Percentiles rank a stretch among this genome's conserved stretches.
These are phyloP conservation scores for Emergomyces orientalis DNA, from an alignment of 2,329 filamentous ascomycete species.

Conservation along the genomic window DNA sequence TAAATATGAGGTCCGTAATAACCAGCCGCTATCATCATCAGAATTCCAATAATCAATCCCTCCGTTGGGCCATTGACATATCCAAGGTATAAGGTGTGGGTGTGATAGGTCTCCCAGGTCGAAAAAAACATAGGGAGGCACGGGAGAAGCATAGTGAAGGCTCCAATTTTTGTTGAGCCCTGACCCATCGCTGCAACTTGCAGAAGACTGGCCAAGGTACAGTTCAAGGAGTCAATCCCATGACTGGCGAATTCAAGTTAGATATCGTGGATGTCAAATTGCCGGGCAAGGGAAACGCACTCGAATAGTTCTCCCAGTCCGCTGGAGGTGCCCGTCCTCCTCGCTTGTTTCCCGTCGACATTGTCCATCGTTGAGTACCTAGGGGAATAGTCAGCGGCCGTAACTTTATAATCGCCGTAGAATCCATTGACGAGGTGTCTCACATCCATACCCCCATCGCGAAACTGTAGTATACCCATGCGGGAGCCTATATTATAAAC, in stretches of 20 bases:
- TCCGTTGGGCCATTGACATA: conserved; percentile 97
- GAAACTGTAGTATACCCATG: conserved; percentile 94
- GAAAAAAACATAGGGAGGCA: conserved; percentile 99
- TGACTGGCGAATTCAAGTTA: conserved; percentile 46
- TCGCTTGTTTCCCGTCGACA: conserved; percentile 93
- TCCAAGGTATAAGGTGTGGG: conserved; percentile 90
- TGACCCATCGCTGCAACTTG: conserved; percentile 91
- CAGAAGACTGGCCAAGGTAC: conserved; percentile 81
- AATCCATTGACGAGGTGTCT: conserved; percentile 15
- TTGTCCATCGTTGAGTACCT: conserved; percentile 96
- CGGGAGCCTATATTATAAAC: conserved; percentile 52
- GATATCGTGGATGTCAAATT: conserved; percentile 9
- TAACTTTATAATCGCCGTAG: not conserved
- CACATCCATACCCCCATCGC: conserved; percentile 92
- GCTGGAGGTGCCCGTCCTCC: conserved; percentile 88
- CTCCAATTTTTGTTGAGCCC: conserved; percentile 71
- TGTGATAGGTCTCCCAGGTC: conserved; percentile 99
- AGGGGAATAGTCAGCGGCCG: conserved; percentile 3
- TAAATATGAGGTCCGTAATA: conserved; percentile 83
- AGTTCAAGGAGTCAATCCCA: conserved; percentile 96
- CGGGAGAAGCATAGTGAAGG: conserved; percentile 84
- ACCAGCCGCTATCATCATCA: conserved; percentile 77
- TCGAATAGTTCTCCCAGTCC: conserved; percentile 94
- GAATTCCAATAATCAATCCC: conserved; percentile 78
- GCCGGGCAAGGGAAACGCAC: conserved; percentile 33